Base-by-base conservation (phyloP, 257 asterid species). In the Plantago elongata region DNA sequence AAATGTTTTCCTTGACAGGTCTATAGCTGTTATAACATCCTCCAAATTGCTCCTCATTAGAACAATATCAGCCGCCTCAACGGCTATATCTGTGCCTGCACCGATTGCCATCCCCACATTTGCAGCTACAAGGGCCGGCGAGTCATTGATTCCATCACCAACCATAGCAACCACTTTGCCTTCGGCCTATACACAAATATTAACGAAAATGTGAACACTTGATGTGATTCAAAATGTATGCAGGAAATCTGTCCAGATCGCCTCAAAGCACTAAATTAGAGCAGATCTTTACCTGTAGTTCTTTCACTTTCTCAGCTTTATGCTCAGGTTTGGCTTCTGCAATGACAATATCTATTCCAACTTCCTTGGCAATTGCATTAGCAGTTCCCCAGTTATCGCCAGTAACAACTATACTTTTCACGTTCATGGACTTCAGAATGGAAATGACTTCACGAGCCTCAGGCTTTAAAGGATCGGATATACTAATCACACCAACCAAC, bases 321-420 rank as follows among this genome's bases (percentile, higher is more conserved):
- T 77, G 75, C 57, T 74, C 80, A 10, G 97, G 97, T 62, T 78
- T 87, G 40, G 93, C 95, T 71, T 87, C 90, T 51, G 97, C 97
- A 12, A 77, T 49, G 13, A 90, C 87, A 5, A 46, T 50, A 34
- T 75, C 75, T 62, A 90, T 85, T 5, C 93, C 96, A 18, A 85
- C 93, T 37, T 90, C 86, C 65, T 74, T 77, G 67, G 95, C 95
- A 68, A 90, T 75, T 0, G 97, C 83, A 43, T 74, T 76, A 10
- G 96, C 95, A 48, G 97, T 90, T 72, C 97, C 95, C 80, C 84
- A 70, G 54, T 90, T 90, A 67, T 90, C 96, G 9, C 97, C 96
- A 0, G 97, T 90, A 47, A 84, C 84, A 42, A 90, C 63, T 50
- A 85, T 78, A 42, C 88, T 77, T 44, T 60, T 62, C 7, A 90